Base-by-base conservation (phyloP, 2,329 filamentous ascomycete species). In the Zasmidium citrigriseum region DNA sequence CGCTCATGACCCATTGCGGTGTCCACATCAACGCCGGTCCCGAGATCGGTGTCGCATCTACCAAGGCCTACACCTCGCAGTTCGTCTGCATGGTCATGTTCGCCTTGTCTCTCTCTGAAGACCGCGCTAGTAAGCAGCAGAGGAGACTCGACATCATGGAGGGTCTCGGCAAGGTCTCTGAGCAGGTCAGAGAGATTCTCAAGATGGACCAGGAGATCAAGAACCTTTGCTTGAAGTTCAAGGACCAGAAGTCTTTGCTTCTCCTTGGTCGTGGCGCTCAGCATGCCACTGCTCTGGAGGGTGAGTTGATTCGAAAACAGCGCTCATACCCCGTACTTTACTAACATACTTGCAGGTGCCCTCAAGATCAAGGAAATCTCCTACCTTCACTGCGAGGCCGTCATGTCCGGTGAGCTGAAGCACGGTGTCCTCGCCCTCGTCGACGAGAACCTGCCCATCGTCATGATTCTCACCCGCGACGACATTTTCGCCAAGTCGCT, bases 11-110 rank as follows among this genome's bases (percentile, higher is more conserved):
- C 65, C 95, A 99, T 86, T 99, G 95, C 72, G 95, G 95, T 92
- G 95, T 99, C 56, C 95, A 99, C 83, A 93, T 99, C 83, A 99
- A 99, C 79, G 95, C 95, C 67, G 95, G 95, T 57, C 95, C 95
- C 54, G 95, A 99, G 78, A 98, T 99, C 64, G 95, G 95, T 87
- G 95, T 99, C 66, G 95, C 95, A 60, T 98, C 93, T 48, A 99
- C 95, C 77, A 99, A 99, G 84, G 95, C 95, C 41, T 99, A 99
- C 82, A 99, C 95, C 14, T 98, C 95, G 48, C 95, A 99, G 77
- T 99, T 98, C 77, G 91, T 99, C 73, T 96, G 95, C 76, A 97
- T 99, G 92, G 90, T 98, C 80, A 99, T 99, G 95, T 98, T 99
- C 72, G 95, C 95, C 5, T 83, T 99, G 64, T 97, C 93, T 25